Base-by-base conservation (phyloP, 805 yeast species). In the Kluyveromyces nonfermentans region DNA sequence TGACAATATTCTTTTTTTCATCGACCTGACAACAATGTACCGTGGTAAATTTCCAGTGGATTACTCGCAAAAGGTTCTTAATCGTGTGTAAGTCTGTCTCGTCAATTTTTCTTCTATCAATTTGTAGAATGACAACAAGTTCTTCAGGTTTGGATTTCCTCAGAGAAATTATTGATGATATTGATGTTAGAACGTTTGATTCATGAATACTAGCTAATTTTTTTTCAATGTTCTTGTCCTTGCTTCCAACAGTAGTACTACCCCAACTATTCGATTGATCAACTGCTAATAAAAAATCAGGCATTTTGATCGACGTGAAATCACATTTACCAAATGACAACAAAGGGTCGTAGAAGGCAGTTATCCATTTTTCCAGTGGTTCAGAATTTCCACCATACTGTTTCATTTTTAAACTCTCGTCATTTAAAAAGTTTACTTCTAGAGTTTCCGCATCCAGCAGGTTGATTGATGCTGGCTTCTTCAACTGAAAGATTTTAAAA, bases 291-390 rank as follows among this genome's bases (percentile, higher is more conserved):
- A 50, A 15, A 31, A 38, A 38, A 3, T 38, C 35, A n/a, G 56
- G 53, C 25, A 66, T 41, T 1, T 67, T 60, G 25, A 38, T 38
- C 1, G 67, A 62, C 2, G 68, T 60, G 20, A 68, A 47, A 37
- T 52, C 56, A 7, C 41, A 33, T 4, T 60, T 55, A 42, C 59
- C 49, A 42, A 67, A 65, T 7, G 47, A 44, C 14, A 65, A 49
- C 4, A 61, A 64, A 37, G 48, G 46, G 43, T 68, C 64, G 34
- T 69, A 56, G 8, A 69, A 41, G 0, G 63, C 72, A 1, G 71
- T 59, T 12, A 67, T 62, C 73, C 73, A 69, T 51, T 68, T 68
- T 50, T 68, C 41, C 28, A 38, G 31, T n/a, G 41, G 34, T 31
- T 38, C 9, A 28, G 41, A 28, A 31, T 38, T 34, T 4, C 14